phyloP scores from a whole-genome alignment of 2,329 filamentous ascomycete genomes.

The Fonsecaea monophora region DNA sequence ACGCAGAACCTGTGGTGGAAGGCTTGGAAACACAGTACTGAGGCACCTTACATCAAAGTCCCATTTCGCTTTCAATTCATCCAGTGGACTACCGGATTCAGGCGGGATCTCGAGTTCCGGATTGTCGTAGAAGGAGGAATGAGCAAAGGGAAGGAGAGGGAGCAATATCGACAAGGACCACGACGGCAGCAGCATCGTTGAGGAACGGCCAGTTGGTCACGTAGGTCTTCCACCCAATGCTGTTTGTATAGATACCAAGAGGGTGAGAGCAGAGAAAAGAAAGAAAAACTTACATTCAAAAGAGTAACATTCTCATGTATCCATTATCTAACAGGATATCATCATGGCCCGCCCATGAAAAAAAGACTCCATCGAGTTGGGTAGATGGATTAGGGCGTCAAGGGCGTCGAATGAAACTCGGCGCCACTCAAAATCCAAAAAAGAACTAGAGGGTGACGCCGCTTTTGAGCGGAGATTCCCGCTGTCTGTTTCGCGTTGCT shows the following conservation, averaged over 20 bases:
- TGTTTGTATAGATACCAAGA: background rate
- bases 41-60: constrained; percentile 51
- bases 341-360: background rate
- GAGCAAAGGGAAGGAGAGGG: constrained; percentile 26
- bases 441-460: background rate
- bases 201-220: background rate
- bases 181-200: constrained; percentile 16
- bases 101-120: constrained; percentile 47
- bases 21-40: background rate
- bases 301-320: background rate
- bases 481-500: background rate
- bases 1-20: background rate
- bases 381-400: too few species aligned
- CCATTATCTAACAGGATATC: constrained; percentile 8
- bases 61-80: constrained; percentile 56
- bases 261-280: background rate
- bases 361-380: background rate
- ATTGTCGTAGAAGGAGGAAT: constrained; percentile 49
- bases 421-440: background rate
- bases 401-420: constrained; percentile 7
- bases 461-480: constrained; percentile 13
- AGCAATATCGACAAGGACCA: constrained; percentile 11
- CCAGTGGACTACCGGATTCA: constrained; percentile 44
- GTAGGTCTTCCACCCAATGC: background rate
- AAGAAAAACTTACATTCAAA: background rate